A percentile compares a stretch with the other conserved stretches of the same genome.
Conservation (phyloP, 202 grass and related monocot genomes). For the Saccharum hybrid region DNA sequence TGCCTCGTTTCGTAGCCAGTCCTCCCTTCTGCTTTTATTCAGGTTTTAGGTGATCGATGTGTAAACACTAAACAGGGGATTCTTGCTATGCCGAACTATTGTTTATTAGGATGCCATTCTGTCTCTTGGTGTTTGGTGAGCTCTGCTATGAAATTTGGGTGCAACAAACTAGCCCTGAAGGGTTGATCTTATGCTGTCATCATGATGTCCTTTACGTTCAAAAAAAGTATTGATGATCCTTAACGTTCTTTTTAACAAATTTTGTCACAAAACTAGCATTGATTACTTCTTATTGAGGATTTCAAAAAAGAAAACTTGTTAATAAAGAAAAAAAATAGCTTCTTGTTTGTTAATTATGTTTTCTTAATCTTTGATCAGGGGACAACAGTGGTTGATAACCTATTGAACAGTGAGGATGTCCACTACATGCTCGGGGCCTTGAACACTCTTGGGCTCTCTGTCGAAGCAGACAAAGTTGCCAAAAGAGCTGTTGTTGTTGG, state of each 20-base stretch:
- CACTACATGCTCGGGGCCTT: conserved; percentile 98
- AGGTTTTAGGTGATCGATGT: background rate
- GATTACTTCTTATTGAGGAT: background rate
- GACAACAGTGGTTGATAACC: conserved; percentile 92
- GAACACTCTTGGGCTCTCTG: conserved; percentile 83
- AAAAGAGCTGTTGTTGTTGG: conserved; percentile 84
- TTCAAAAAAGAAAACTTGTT: background rate
- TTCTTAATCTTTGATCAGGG: conserved; percentile 54
- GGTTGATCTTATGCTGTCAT: background rate
- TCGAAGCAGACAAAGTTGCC: conserved; percentile 76
- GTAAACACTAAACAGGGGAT: background rate
- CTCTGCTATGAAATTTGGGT: background rate
- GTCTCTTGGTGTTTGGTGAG: background rate
- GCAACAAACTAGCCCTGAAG: background rate
- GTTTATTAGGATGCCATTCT: background rate
- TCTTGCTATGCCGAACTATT: background rate
- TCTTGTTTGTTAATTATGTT: background rate
- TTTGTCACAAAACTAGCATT: background rate
- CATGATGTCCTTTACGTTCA: background rate
- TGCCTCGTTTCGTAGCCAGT: background rate
- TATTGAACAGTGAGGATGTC: conserved; percentile 91
- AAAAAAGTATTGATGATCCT: background rate
- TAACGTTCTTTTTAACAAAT: background rate
- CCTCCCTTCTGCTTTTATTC: background rate
- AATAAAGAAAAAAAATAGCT: background rate